Evolutionary conservation across 129 eudicot genomes (phyloP).

Genomic region (Logfia minima): DNA sequence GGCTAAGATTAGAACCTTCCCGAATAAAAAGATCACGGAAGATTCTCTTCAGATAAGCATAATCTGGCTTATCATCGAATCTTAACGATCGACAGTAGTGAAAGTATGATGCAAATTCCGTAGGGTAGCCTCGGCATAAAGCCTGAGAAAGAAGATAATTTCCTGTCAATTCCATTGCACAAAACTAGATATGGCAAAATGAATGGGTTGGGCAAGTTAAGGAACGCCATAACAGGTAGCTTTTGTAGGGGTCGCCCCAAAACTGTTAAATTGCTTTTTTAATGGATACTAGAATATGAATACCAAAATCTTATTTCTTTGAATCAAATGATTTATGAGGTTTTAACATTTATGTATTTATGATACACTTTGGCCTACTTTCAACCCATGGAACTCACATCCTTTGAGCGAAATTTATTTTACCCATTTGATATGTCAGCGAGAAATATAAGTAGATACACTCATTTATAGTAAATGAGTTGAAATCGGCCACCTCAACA

Average conservation of each 20-base stretch:
- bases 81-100: constrained; percentile 91
- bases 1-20: constrained; percentile 53
- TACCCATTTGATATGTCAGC: not conserved
- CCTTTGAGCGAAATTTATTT: not conserved
- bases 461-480: not conserved
- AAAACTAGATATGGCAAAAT: constrained; percentile 1
- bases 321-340: too few species aligned
- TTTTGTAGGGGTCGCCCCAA: not conserved
- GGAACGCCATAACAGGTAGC: too few species aligned
- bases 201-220: not conserved
- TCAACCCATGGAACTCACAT: not conserved
- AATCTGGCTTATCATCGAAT: constrained; percentile 94
- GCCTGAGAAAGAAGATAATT: constrained; percentile 43
- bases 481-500: not conserved
- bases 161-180: constrained; percentile 15
- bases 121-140: constrained; percentile 89
- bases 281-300: too few species aligned
- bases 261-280: not conserved
- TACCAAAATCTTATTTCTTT: too few species aligned
- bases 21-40: constrained; percentile 96
- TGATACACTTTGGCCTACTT: not conserved
- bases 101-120: constrained; percentile 92
- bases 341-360: too few species aligned
- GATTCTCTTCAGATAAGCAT: constrained; percentile 84
- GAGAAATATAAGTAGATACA: not conserved